Conservation (phyloP, 768 basidiomycete species). For the Boletus sp. region DNA sequence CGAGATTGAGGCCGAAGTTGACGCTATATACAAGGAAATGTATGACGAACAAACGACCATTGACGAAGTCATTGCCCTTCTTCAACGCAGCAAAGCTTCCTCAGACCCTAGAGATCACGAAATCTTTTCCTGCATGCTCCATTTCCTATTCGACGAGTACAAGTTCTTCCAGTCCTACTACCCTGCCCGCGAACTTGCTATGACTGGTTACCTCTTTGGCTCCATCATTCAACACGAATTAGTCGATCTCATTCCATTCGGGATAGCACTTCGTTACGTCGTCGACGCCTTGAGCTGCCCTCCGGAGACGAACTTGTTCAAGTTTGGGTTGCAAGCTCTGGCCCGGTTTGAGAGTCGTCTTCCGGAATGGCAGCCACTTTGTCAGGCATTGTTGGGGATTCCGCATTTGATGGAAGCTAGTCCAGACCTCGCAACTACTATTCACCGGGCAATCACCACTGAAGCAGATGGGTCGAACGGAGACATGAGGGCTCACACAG, state of each 20-base stretch:
- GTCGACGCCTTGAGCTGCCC: slow-evolving; percentile 90
- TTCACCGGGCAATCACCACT: slow-evolving; percentile 68
- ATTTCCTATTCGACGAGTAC: slow-evolving; percentile 99
- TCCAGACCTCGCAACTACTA: slow-evolving; percentile 72
- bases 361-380: slow-evolving; percentile 89
- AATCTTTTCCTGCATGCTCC: slow-evolving; percentile 99
- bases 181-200: slow-evolving; percentile 88
- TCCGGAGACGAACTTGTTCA: slow-evolving; percentile 90
- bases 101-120: slow-evolving; percentile 85
- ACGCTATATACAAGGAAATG: slow-evolving; percentile 96
- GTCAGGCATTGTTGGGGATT: slow-evolving; percentile 83
- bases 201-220: slow-evolving; percentile 96
- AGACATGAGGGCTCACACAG: slow-evolving; percentile 37
- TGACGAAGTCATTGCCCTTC: slow-evolving; percentile 88
- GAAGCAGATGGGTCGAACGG: slow-evolving; percentile 44
- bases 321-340: slow-evolving; percentile 91
- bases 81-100: slow-evolving; percentile 84
- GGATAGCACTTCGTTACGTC: slow-evolving; percentile 95
- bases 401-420: slow-evolving; percentile 83
- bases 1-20: slow-evolving; percentile 92
- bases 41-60: slow-evolving; percentile 94
- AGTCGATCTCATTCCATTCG: slow-evolving; percentile 90
- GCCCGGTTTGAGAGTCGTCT: slow-evolving; percentile 84
- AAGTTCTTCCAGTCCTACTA: slow-evolving; percentile 98
- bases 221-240: slow-evolving; percentile 93